Evolutionary conservation across 2,329 filamentous ascomycete species (phyloP).

Genomic region (Hyphodiscus sp.): DNA sequence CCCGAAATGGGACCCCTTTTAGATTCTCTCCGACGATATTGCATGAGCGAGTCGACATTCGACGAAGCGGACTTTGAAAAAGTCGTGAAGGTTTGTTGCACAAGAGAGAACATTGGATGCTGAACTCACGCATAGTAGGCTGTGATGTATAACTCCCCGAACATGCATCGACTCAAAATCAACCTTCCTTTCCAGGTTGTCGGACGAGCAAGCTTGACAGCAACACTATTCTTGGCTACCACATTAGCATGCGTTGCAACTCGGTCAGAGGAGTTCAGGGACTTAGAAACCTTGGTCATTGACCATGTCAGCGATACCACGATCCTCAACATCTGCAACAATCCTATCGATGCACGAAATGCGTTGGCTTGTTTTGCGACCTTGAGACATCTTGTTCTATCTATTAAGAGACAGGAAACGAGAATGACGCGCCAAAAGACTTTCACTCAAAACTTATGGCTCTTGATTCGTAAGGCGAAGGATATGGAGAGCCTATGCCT

Average conservation of each 20-base stretch:
- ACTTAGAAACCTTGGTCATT: slow-evolving; percentile 41
- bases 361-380: slow-evolving; percentile 37
- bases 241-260: slow-evolving; percentile 42
- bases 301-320: slow-evolving; percentile 45
- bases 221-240: slow-evolving; percentile 47
- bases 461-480: slow-evolving; percentile 40
- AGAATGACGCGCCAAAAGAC: slow-evolving; percentile 30
- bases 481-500: slow-evolving; percentile 42
- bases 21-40: slow-evolving; percentile 39
- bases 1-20: slow-evolving; percentile 41
- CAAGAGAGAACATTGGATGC: too few species aligned
- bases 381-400: slow-evolving; percentile 41
- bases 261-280: slow-evolving; percentile 38
- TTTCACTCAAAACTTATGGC: slow-evolving; percentile 44
- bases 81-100: slow-evolving; percentile 30
- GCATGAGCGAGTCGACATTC: slow-evolving; percentile 43
- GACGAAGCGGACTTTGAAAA: slow-evolving; percentile 42
- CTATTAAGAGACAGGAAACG: slow-evolving; percentile 39
- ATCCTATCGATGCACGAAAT: slow-evolving; percentile 45
- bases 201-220: slow-evolving; percentile 38
- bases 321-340: slow-evolving; percentile 43
- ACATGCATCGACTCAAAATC: slow-evolving; percentile 41
- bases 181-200: slow-evolving; percentile 47
- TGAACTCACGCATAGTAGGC: too few species aligned
- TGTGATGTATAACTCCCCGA: slow-evolving; percentile 40